Evolutionary conservation across 2,329 filamentous ascomycete genomes (phyloP).

Genomic region (Stenocarpella maydis): DNA sequence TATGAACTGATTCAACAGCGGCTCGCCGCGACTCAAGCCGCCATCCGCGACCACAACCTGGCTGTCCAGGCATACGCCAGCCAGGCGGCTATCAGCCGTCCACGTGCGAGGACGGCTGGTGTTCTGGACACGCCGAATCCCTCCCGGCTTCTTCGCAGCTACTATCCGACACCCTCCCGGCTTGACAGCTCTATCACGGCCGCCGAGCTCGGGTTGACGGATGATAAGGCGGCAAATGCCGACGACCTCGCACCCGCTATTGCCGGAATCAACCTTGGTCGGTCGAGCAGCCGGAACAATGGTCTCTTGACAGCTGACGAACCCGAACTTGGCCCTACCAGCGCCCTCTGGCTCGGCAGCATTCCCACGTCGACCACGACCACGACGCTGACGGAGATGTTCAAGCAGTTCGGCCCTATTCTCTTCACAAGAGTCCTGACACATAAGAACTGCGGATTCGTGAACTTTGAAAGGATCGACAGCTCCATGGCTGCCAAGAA

Average conservation of each 20-base stretch:
- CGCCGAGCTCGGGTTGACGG: slow-evolving; percentile 76
- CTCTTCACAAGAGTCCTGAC: slow-evolving; percentile 92
- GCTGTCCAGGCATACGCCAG: slow-evolving; percentile 92
- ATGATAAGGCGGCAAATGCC: slow-evolving; percentile 72
- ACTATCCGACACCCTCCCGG: slow-evolving; percentile 76
- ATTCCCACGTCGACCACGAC: slow-evolving; percentile 97
- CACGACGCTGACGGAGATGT: slow-evolving; percentile 93
- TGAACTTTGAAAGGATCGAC: slow-evolving; percentile 93
- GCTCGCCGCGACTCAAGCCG: slow-evolving; percentile 69
- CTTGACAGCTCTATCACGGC: slow-evolving; percentile 80
- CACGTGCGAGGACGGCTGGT: slow-evolving; percentile 86
- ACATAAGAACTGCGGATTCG: slow-evolving; percentile 98
- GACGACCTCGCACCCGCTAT: slow-evolving; percentile 84
- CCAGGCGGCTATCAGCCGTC: slow-evolving; percentile 81
- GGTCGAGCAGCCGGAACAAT: slow-evolving; percentile 72
- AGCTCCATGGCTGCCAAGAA: slow-evolving; percentile 90
- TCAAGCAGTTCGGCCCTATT: slow-evolving; percentile 90
- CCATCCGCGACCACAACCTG: slow-evolving; percentile 89
- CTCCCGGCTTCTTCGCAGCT: slow-evolving; percentile 72
- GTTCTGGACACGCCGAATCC: slow-evolving; percentile 79
- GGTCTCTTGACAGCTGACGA: slow-evolving; percentile 78
- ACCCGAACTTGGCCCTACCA: slow-evolving; percentile 82
- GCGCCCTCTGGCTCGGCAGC: slow-evolving; percentile 95
- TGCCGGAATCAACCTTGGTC: slow-evolving; percentile 77
- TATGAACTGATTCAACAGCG: slow-evolving; percentile 71